These are phyloP conservation scores for Apiotrichum gracile DNA, from an alignment of 1,284 basidiomycete species.

Conservation along the genomic window DNA sequence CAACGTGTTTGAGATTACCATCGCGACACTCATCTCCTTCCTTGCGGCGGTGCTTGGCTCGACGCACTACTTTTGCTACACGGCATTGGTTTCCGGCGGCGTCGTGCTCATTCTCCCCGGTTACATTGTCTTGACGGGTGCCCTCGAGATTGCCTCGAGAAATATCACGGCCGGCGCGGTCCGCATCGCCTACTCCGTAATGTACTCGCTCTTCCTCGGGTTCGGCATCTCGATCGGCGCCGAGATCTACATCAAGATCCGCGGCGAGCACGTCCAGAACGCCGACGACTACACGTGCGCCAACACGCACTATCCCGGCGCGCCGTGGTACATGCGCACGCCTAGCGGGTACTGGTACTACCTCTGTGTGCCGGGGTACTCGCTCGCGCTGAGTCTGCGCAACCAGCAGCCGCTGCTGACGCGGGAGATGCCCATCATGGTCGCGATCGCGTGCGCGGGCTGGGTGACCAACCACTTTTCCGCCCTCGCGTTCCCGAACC, in stretches of 20 bases:
- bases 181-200: constrained; percentile 66
- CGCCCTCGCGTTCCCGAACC: constrained; percentile 58
- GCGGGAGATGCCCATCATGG: constrained; percentile 62
- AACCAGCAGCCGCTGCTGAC: constrained; percentile 67
- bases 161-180: constrained; percentile 81
- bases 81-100: constrained; percentile 73
- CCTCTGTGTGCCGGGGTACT: constrained; percentile 72
- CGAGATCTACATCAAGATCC: constrained; percentile 59
- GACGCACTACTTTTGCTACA: constrained; percentile 70
- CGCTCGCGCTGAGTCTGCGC: constrained; percentile 65
- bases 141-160: constrained; percentile 66
- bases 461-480: constrained; percentile 73
- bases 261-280: constrained; percentile 49
- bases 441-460: constrained; percentile 66
- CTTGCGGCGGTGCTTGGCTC: constrained; percentile 68
- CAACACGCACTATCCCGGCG: constrained; percentile 53
- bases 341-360: constrained; percentile 55
- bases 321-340: constrained; percentile 48
- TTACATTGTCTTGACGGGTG: constrained; percentile 72
- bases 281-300: constrained; percentile 59
- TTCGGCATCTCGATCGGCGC: constrained; percentile 78
- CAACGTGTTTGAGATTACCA: constrained; percentile 58
- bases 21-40: constrained; percentile 59
- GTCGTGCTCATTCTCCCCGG: constrained; percentile 82
- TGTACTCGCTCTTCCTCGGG: constrained; percentile 62